Evolutionary conservation across 192 early-diverging fungal genomes (phyloP), one percentile per base, ranked within the genome.

Genomic region (Funneliformis geosporum): DNA sequence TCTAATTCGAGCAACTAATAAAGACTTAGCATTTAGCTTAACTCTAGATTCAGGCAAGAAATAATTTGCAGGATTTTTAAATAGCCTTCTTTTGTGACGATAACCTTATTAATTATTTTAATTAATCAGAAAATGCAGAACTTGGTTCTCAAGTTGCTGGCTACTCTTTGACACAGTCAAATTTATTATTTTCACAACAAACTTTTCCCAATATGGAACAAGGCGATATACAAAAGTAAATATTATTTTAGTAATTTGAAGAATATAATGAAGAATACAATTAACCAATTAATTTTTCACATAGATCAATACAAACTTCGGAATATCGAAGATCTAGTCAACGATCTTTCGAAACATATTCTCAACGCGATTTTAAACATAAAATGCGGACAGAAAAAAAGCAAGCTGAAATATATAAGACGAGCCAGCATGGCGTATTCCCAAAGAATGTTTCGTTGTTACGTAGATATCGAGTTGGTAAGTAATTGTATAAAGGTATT

Each of bases 381-480:
- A 69, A 39, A 9, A 43, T 69, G 21, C 39, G 39, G 8, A 43
- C 67, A 10, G 21, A 69, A 8, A 69, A 43, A 42, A 69, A 69
- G 40, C 33, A 21, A 69, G n/a, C 16, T 21, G 67, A 69, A 69
- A 43, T 69, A 43, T 44, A 39, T n/a, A 69, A 7, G 2, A 43
- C 67, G 9, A n/a, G 21, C 7, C 28, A 40, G n/a, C n/a, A 33
- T 8, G 62, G 33, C 6, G 4, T 10, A 43, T n/a, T 44, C 42
- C 21, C 67, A 21, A 21, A 69, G 21, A 33, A 69, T 43, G n/a
- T 69, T 44, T 69, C 67, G n/a, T 23, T 69, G 67, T 69, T 69
- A 42, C 67, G 67, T 40, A 39, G 43, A 69, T 69, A 69, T 69
- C 67, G 67, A 43, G 67, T 69, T 44, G 67, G 67, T 69, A n/a